These are phyloP conservation scores for Eleusine coracana DNA, from an alignment of 176 grass and related monocot genomes.

Conservation along the genomic window DNA sequence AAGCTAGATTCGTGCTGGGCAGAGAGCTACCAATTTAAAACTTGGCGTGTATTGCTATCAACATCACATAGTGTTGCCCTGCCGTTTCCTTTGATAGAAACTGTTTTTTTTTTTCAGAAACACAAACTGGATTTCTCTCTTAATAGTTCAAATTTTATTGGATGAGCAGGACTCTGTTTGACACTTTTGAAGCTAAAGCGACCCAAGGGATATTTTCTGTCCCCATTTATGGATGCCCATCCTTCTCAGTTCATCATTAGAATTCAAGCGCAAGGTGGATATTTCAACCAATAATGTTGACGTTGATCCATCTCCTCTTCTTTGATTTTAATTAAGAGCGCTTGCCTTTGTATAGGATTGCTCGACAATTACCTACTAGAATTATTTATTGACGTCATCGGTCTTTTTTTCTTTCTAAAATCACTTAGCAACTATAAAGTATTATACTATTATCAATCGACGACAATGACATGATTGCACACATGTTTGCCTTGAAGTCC, in stretches of 20 bases:
- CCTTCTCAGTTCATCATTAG: neutral
- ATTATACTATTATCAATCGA: too few species aligned
- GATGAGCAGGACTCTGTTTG: neutral
- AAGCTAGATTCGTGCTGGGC: neutral
- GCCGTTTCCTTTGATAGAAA: neutral
- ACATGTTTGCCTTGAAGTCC: neutral
- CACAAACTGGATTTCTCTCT: neutral
- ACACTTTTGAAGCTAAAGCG: conserved; percentile 10
- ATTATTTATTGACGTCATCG: too few species aligned
- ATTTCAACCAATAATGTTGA: neutral
- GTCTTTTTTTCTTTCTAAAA: too few species aligned
- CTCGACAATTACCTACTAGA: neutral
- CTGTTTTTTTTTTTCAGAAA: neutral
- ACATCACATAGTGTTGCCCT: neutral
- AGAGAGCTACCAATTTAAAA: neutral
- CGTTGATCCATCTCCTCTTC: neutral
- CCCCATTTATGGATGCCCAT: neutral
- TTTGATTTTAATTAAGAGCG: neutral
- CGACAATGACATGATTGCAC: neutral
- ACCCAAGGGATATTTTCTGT: neutral
- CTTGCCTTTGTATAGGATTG: neutral
- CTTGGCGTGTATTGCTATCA: neutral
- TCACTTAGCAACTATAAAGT: too few species aligned
- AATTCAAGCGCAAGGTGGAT: conserved; percentile 4
- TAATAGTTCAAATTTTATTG: neutral